phyloP scores from a whole-genome alignment of 257 asterid genomes.

The Perilla frutescens region DNA sequence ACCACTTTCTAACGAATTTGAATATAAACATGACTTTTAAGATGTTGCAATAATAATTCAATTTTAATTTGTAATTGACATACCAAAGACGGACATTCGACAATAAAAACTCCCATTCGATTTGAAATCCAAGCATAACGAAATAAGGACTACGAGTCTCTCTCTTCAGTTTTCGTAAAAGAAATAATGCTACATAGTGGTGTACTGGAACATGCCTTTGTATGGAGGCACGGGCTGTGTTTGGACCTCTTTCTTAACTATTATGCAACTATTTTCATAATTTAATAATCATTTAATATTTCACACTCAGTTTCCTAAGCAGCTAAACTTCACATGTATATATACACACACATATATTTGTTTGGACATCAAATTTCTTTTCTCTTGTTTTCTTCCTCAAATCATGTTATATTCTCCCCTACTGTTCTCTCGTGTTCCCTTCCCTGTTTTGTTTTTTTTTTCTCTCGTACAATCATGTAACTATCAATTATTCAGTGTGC shows the following conservation, averaged over 20 bases:
- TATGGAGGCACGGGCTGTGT: constrained; percentile 27
- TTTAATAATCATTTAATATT: constrained; percentile 2
- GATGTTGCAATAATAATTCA: too few relatives aligned
- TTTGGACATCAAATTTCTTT: constrained; percentile 6
- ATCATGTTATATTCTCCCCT: constrained; percentile 22
- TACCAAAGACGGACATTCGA: too few relatives aligned
- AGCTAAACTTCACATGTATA: neutral
- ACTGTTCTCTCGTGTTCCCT: constrained; percentile 25
- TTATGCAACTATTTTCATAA: neutral
- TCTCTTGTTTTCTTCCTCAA: constrained; percentile 22
- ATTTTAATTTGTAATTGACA: too few relatives aligned
- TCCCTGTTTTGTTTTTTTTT: constrained; percentile 24
- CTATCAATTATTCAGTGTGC: constrained; percentile 29
- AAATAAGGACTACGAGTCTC: too few relatives aligned
- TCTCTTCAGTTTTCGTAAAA: too few relatives aligned
- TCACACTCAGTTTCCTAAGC: constrained; percentile 1
- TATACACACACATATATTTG: neutral
- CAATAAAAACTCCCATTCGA: too few relatives aligned
- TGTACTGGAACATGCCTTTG: too few relatives aligned
- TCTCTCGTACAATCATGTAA: constrained; percentile 19
- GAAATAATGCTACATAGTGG: too few relatives aligned
- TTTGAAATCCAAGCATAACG: too few relatives aligned
- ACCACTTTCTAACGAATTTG: too few relatives aligned
- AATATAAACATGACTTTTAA: too few relatives aligned
- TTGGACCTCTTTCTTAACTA: neutral